These are phyloP conservation scores for Ophiocordyceps sinensis DNA, from an alignment of 2,329 filamentous ascomycete genomes.

Conservation along the genomic window DNA sequence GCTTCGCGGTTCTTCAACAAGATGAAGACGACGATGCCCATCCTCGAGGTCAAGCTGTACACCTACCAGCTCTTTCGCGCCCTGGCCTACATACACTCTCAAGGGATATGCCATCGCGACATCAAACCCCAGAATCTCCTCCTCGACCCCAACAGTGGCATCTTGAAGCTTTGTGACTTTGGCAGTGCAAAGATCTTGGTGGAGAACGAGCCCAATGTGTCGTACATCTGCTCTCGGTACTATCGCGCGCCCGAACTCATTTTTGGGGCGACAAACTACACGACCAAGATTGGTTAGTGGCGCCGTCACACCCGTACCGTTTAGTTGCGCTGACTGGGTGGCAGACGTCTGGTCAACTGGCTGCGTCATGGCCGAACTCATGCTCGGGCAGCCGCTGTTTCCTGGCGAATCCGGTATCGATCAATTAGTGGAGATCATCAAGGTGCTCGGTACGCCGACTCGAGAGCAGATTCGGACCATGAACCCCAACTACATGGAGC, in stretches of 20 bases:
- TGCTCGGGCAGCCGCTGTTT: conserved; percentile 96
- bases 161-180: conserved; percentile 97
- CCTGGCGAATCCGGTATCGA: conserved; percentile 97
- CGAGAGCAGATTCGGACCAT: conserved; percentile 97
- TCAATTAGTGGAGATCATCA: conserved; percentile 98
- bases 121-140: conserved; percentile 98
- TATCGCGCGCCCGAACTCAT: conserved; percentile 97
- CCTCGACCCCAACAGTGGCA: conserved; percentile 76
- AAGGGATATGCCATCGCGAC: conserved; percentile 96
- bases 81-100: conserved; percentile 95
- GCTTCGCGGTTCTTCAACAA: conserved; percentile 99
- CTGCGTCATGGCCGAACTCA: conserved; percentile 97
- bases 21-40: conserved; percentile 99
- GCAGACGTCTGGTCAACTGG: conserved; percentile 98
- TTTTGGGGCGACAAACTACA: conserved; percentile 98
- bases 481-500: conserved; percentile 99
- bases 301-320: neutral
- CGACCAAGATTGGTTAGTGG: conserved; percentile 90
- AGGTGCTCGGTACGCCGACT: conserved; percentile 91
- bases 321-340: conserved; percentile 14
- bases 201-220: conserved; percentile 97
- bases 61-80: conserved; percentile 99
- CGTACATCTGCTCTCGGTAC: conserved; percentile 98
- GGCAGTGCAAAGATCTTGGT: conserved; percentile 97
- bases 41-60: conserved; percentile 96